Base-by-base conservation (phyloP, 2,329 filamentous ascomycete species). In the Grosmannia penicillata region DNA sequence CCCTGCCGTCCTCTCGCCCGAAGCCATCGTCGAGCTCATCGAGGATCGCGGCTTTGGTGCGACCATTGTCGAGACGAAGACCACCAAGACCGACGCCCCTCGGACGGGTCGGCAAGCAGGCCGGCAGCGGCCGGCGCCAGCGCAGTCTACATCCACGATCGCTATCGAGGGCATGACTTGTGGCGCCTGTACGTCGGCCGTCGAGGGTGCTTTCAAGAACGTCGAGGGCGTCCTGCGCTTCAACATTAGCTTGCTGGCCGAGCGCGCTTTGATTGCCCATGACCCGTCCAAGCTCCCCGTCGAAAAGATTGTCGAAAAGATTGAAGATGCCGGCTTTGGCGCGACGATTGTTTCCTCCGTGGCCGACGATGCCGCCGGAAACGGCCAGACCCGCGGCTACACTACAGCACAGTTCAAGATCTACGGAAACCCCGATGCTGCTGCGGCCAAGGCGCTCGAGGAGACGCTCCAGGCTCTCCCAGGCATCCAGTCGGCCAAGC, bases 141-240 rank as follows among this genome's bases (percentile, higher is more conserved):
- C 61, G 36, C 51, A 72, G 4, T 67, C 78, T 40, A 83, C 75
- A 1, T 95, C 87, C 0, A 96, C 87, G 0, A 70, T 98, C 15
- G 77, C 82, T 5, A 83, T 98, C 39, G 84, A 91, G 48, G 91
- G 91, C 36, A 98, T 98, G 91, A 98, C 91, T 1, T 96, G 91
- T 54, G 89, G 89, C 18, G 85, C 91, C 30, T 98, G 91, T 58
- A 96, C 91, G 1, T 89, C 89, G 2, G 86, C 89, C 6, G 77
- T 96, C 2, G 83, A 95, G 52, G 70, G 74, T 36, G 85, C 82
- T 4, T 91, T 98, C 59, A 73, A 75, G 47, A 73, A 71, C 45
- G 59, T 89, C 2, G 75, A 82, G 9, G 91, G 91, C 18, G 58
- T 96, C 14, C 54, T 85, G 40, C 83, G 86, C 47, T 94, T 96